Evolutionary conservation across 116 monocot species (phyloP).

Genomic region (Cymodocea nodosa): DNA sequence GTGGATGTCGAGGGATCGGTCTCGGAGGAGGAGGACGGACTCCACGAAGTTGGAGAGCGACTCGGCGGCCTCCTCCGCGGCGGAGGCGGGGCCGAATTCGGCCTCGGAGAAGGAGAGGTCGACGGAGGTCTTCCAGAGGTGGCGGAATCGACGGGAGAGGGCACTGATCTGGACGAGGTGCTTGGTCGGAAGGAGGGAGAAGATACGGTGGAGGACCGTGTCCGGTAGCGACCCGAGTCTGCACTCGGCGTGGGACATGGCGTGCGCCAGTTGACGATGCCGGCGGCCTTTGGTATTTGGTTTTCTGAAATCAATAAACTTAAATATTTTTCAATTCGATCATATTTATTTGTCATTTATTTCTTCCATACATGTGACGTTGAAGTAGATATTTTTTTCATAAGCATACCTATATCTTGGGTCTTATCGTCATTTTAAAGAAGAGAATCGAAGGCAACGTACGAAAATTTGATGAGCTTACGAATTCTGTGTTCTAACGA

Average conservation of each 20-base stretch:
- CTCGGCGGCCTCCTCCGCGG: not conserved
- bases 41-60: slow-evolving; percentile 9
- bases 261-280: no score
- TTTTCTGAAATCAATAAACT: no score
- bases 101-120: slow-evolving; percentile 6
- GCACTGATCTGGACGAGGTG: not conserved
- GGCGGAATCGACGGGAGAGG: not conserved
- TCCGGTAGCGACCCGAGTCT: slow-evolving; percentile 2
- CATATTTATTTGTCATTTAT: no score
- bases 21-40: slow-evolving; percentile 7
- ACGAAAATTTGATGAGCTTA: no score
- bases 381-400: no score
- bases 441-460: no score
- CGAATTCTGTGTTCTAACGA: no score
- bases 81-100: slow-evolving; percentile 1
- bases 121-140: slow-evolving; percentile 1
- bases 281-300: no score
- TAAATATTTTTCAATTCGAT: no score
- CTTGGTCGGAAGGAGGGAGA: slow-evolving; percentile 6
- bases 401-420: no score
- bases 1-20: slow-evolving; percentile 2
- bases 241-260: not conserved
- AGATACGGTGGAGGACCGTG: slow-evolving; percentile 6
- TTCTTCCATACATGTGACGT: no score
- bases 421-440: no score